Conservation (phyloP, 2,329 filamentous ascomycete species). For the Colletotrichum sp. region DNA sequence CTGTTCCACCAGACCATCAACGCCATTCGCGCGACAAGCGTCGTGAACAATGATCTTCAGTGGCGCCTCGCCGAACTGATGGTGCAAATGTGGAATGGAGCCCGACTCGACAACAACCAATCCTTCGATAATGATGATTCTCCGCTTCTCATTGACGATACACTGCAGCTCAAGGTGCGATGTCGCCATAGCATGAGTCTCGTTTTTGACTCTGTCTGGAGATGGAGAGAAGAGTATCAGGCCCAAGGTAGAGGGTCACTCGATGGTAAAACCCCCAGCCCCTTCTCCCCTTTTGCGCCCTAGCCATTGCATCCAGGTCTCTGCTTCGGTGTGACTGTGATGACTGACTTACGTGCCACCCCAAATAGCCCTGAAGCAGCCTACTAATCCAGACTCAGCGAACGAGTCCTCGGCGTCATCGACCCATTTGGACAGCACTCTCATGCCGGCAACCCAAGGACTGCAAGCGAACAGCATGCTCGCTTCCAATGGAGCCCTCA, state of each 20-base stretch:
- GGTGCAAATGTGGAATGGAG: conserved; percentile 84
- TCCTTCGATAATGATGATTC: conserved; percentile 53
- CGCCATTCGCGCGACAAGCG: conserved; percentile 74
- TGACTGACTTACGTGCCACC: conserved; percentile 31
- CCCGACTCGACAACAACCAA: conserved; percentile 56
- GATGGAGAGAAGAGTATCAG: conserved; percentile 82
- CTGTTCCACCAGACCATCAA: conserved; percentile 76
- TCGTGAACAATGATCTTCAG: conserved; percentile 79
- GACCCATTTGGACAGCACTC: conserved; percentile 66
- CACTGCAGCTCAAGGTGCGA: conserved; percentile 79
- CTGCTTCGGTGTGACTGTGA: conserved; percentile 24
- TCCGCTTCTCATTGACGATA: conserved; percentile 67
- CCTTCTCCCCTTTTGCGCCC: background rate
- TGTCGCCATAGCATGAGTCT: conserved; percentile 86
- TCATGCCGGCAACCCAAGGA: conserved; percentile 53
- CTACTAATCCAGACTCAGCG: conserved; percentile 82
- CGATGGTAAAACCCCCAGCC: conserved; percentile 62
- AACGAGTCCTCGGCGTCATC: conserved; percentile 75
- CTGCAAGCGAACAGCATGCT: conserved; percentile 54
- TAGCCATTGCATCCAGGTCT: conserved; percentile 23
- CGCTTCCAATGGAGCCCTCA: conserved; percentile 55
- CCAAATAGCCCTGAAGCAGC: conserved; percentile 74
- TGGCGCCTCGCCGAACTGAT: conserved; percentile 84
- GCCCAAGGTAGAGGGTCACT: conserved; percentile 72
- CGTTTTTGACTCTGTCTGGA: conserved; percentile 84